Percentiles rank a stretch among this genome's conserved stretches.
These are phyloP conservation scores for Colletotrichum costaricense DNA, from an alignment of 2,329 filamentous ascomycete species.

Conservation along the genomic window DNA sequence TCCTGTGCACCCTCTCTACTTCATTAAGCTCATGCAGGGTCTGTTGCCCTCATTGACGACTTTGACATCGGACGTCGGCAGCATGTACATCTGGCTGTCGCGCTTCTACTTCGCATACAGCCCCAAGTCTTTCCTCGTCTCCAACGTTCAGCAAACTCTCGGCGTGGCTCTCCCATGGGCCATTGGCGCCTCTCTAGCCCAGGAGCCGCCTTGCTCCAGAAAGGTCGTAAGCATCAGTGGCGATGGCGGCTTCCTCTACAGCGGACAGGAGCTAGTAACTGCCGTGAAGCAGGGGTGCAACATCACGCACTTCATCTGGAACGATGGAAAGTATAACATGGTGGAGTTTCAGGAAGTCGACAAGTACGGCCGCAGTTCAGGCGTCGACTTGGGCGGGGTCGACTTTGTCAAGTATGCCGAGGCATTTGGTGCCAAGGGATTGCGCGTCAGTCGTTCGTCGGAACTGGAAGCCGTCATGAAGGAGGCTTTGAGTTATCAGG, in stretches of 20 bases:
- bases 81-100: conserved; percentile 61
- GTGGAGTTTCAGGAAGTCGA: conserved; percentile 62
- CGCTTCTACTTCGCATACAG: conserved; percentile 56
- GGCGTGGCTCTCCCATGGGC: conserved; percentile 61
- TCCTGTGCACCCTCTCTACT: conserved; percentile 57
- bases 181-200: conserved; percentile 56
- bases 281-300: conserved; percentile 59
- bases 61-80: conserved; percentile 58
- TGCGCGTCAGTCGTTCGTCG: conserved; percentile 50
- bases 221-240: conserved; percentile 58
- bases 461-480: conserved; percentile 56
- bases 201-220: conserved; percentile 52
- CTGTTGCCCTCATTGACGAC: conserved; percentile 52
- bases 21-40: conserved; percentile 55
- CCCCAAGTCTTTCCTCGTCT: conserved; percentile 56
- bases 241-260: conserved; percentile 63
- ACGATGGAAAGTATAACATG: conserved; percentile 62
- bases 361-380: conserved; percentile 58
- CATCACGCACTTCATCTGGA: conserved; percentile 63
- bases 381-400: conserved; percentile 57
- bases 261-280: conserved; percentile 56
- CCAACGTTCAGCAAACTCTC: conserved; percentile 61
- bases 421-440: conserved; percentile 57
- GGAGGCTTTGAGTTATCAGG: conserved; percentile 53
- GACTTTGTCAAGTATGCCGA: conserved; percentile 60